Percentiles rank a stretch among this genome's conserved stretches.
Evolutionary conservation across 805 yeast species (phyloP).

Genomic region (Candida parachauliodes): DNA sequence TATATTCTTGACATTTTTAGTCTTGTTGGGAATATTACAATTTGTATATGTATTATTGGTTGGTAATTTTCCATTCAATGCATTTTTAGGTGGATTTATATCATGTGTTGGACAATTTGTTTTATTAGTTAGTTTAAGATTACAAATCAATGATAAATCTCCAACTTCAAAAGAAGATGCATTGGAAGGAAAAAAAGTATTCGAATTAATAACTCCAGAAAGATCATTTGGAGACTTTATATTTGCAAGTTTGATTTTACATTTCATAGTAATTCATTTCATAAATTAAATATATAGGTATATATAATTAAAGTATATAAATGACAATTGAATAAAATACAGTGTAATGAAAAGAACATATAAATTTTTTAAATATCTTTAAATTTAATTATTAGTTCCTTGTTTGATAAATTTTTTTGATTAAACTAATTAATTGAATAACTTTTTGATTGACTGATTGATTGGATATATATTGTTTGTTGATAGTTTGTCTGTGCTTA

Average conservation of each 20-base stretch:
- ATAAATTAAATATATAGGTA: constrained; percentile 68
- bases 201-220: constrained; percentile 30
- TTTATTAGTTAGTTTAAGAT: constrained; percentile 73
- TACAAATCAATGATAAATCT: constrained; percentile 51
- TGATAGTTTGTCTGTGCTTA: no score
- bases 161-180: constrained; percentile 8
- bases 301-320: no score
- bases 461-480: no score
- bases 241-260: constrained; percentile 82
- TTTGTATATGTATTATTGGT: constrained; percentile 71
- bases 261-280: constrained; percentile 86
- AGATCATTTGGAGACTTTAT: constrained; percentile 84
- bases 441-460: no score
- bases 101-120: constrained; percentile 96
- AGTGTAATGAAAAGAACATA: neutral
- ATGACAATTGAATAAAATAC: no score
- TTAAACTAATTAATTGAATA: no score
- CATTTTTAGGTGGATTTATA: constrained; percentile 89
- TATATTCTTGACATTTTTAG: constrained; percentile 68
- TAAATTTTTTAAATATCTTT: no score
- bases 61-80: constrained; percentile 95
- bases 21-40: constrained; percentile 72
- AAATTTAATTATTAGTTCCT: no score
- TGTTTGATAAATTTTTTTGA: no score
- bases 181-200: constrained; percentile 11